Base-by-base conservation (phyloP, 2,329 filamentous ascomycete genomes). In the Decorospora gaudefroyi region DNA sequence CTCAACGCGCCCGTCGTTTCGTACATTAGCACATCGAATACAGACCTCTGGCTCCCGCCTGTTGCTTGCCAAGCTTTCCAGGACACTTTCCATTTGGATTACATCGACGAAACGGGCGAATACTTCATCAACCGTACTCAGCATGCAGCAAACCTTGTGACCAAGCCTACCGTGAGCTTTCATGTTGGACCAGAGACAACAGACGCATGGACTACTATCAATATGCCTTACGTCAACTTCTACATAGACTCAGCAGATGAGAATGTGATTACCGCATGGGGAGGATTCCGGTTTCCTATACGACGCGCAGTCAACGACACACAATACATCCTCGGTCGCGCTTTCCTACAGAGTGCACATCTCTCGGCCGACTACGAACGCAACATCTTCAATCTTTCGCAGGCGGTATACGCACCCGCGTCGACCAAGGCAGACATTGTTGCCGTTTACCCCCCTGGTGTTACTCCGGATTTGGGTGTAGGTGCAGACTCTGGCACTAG, bases 321-420 rank as follows among this genome's bases (percentile, higher is more conserved):
- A 2, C 65, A 72, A 42, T 71, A 70, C 42, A 53, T 67, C 0
- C 59, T 74, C 7, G 72, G 72, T 2, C 62, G 72, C 7, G 59
- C 70, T 1, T 72, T 74, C 28, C 51, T 74, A 10, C 70, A 73
- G 45, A 71, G 72, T 41, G 70, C 71, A n/a, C 69, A 74, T 48
- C 29, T 74, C 6, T 62, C 69, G 4, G 67, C 64, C 1, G 66
- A 74, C 30, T 72, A 71, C 40, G 70, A 62, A 21, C 55, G 59
- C 4, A 53, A 51, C 16, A 52, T 29, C 2, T 63, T 65, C 51
- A 65, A 59, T 30, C 21, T 65, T 7, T 62, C 58, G 3, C 78
- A 83, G 55, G 81, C 81, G 57, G 59, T 36, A 79, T 82, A 58
- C 76, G 81, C n/a, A 53, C 71, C 32, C 62, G 53, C 74, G 9